Evolutionary conservation across 108 stramenopile genomes (phyloP).

Genomic region (Nitzschia sp.): DNA sequence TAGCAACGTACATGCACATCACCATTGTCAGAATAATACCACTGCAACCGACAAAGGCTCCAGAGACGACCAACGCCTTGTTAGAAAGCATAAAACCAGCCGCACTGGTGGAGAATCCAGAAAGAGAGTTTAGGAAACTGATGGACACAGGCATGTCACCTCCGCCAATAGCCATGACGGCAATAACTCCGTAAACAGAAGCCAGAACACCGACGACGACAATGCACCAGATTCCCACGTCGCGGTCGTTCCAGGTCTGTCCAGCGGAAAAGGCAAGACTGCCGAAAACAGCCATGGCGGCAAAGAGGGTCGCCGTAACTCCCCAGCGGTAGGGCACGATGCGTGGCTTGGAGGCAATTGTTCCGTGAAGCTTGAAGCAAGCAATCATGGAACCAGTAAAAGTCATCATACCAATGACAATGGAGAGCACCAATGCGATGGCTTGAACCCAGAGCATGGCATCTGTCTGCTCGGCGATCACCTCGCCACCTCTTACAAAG

Average conservation of each 20-base stretch:
- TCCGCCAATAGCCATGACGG: slow-evolving; percentile 65
- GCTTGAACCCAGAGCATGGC: slow-evolving; percentile 68
- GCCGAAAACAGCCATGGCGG: slow-evolving; percentile 49
- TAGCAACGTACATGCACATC: slow-evolving; percentile 70
- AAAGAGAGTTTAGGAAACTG: slow-evolving; percentile 82
- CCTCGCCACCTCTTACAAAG: slow-evolving; percentile 40
- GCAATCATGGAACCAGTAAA: slow-evolving; percentile 87
- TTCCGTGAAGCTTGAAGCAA: slow-evolving; percentile 77
- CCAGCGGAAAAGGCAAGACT: slow-evolving; percentile 45
- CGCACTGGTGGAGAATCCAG: slow-evolving; percentile 83
- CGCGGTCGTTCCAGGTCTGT: slow-evolving; percentile 52
- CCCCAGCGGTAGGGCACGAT: slow-evolving; percentile 62
- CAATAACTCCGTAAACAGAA: slow-evolving; percentile 60
- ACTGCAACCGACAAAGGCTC: slow-evolving; percentile 85
- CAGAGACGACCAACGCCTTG: slow-evolving; percentile 76
- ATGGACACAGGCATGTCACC: slow-evolving; percentile 92
- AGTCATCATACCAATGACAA: slow-evolving; percentile 84
- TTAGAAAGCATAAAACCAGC: slow-evolving; percentile 90
- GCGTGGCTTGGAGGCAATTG: slow-evolving; percentile 54
- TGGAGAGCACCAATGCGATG: slow-evolving; percentile 45
- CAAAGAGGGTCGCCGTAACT: slow-evolving; percentile 54
- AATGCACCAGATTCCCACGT: slow-evolving; percentile 45
- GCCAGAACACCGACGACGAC: slow-evolving; percentile 50
- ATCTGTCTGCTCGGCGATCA: slow-evolving; percentile 33
- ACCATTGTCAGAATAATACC: slow-evolving; percentile 84